Conservation (phyloP, 352 stramenopile species). For the Phytophthora ohioensis region DNA sequence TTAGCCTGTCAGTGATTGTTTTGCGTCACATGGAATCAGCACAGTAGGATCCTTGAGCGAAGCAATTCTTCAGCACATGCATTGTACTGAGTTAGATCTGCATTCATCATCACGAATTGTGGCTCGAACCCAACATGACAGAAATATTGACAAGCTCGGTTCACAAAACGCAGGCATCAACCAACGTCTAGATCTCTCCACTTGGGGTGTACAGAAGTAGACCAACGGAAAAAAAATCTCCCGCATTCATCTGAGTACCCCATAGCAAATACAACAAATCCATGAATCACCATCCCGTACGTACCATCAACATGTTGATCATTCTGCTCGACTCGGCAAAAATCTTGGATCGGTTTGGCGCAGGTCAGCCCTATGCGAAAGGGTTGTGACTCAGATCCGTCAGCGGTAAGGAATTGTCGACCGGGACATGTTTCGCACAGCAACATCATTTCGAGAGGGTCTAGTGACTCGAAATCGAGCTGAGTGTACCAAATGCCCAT, state of each 20-base stretch:
- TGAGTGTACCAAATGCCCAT: neutral
- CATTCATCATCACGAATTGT: neutral
- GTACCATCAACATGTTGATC: constrained; percentile 8
- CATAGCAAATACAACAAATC: neutral
- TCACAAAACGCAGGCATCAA: neutral
- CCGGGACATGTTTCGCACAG: too few species aligned
- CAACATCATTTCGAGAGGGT: too few species aligned
- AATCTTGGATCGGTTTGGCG: neutral
- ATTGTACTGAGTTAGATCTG: neutral
- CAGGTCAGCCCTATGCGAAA: constrained; percentile 6
- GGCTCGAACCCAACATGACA: neutral
- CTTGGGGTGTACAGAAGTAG: neutral
- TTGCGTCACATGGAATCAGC: neutral
- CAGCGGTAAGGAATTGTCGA: too few species aligned
- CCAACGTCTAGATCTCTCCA: neutral
- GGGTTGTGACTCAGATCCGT: neutral
- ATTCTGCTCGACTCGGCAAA: neutral
- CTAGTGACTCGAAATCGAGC: too few species aligned
- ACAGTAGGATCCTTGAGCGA: neutral
- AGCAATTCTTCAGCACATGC: neutral
- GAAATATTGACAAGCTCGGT: neutral
- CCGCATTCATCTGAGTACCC: neutral
- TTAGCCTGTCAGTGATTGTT: neutral
- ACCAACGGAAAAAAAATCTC: neutral
- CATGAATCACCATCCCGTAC: neutral